Evolutionary conservation across 2,329 filamentous ascomycete genomes (phyloP), one percentile per base, ranked within the genome.

Genomic region (Scedosporium dehoogii): DNA sequence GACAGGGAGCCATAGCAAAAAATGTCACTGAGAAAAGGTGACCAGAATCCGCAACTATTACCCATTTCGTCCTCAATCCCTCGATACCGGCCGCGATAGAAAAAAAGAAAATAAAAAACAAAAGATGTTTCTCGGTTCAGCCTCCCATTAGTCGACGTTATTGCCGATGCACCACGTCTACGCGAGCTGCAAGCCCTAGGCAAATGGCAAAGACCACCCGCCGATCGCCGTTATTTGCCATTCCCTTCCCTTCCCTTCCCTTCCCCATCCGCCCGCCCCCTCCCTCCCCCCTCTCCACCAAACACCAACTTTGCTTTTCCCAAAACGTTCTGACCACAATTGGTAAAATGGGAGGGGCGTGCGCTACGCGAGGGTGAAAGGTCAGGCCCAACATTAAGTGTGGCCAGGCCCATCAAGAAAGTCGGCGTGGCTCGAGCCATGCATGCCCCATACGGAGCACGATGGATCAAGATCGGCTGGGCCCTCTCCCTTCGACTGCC

Each of bases 131-230:
- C 33, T 38, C 33, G 33, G 14, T 38, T 38, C 33, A 38, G 33
- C 33, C 33, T 12, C 33, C 14, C 33, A 38, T 38, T 38, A 12
- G 33, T 38, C 33, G 33, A 38, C 33, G 33, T 38, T 38, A 38
- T 38, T 38, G 33, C 33, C 33, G 33, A 38, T 38, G 33, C 33
- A 38, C 33, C 10, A 38, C 3, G 33, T 38, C 33, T 55, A 55
- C 51, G 51, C 51, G 51, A 55, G 51, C 51, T 55, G 51, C 51
- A 55, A 55, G 51, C 51, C 51, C 51, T 55, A 23, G 51, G 51
- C 21, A 23, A 55, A 55, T 23, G 51, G 51, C 21, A 23, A 55
- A 55, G 10, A 55, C 51, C 51, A 23, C 51, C 51, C 51, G 51
- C 23, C 51, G 51, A 55, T 55, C 51, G 21, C 51, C 51, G 51